A percentile compares a stretch with the other conserved stretches of the same genome.
Evolutionary conservation across 257 asterid species (phyloP).

Genomic region (Przewalskia tangutica): DNA sequence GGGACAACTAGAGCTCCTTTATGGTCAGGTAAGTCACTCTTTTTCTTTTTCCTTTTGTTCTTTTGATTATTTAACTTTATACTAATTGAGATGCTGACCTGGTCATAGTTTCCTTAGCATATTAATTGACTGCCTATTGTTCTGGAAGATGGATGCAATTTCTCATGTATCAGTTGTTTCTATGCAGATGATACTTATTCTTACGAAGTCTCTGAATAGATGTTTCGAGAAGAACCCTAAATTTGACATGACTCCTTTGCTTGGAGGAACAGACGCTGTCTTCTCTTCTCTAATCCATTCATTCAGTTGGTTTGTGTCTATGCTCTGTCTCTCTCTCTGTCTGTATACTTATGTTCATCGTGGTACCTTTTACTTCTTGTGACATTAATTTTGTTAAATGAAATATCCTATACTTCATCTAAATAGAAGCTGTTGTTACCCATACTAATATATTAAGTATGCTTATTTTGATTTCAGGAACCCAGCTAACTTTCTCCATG

Average conservation of each 20-base stretch:
- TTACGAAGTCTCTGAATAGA: constrained; percentile 86
- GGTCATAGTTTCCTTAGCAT: background rate
- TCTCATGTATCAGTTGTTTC: constrained; percentile 15
- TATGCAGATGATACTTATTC: constrained; percentile 90
- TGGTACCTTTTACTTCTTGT: background rate
- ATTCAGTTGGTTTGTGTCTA: constrained; percentile 68
- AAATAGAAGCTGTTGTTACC: background rate
- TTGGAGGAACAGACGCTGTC: constrained; percentile 92
- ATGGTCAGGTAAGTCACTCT: constrained; percentile 7
- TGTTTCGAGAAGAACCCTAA: constrained; percentile 96
- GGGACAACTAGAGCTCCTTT: constrained; percentile 83
- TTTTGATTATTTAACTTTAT: background rate
- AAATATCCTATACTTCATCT: background rate
- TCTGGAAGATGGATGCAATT: background rate
- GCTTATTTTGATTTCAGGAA: constrained; percentile 46
- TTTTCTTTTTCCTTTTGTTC: background rate
- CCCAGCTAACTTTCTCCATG: constrained; percentile 94
- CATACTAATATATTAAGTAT: background rate
- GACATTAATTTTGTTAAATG: background rate
- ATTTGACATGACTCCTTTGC: constrained; percentile 93
- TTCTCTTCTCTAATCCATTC: constrained; percentile 96
- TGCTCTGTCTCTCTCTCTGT: background rate
- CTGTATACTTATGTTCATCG: background rate
- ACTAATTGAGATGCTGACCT: background rate
- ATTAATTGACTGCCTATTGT: background rate